Conservation (phyloP, 129 eudicot species). For the Erigeron canadensis region DNA sequence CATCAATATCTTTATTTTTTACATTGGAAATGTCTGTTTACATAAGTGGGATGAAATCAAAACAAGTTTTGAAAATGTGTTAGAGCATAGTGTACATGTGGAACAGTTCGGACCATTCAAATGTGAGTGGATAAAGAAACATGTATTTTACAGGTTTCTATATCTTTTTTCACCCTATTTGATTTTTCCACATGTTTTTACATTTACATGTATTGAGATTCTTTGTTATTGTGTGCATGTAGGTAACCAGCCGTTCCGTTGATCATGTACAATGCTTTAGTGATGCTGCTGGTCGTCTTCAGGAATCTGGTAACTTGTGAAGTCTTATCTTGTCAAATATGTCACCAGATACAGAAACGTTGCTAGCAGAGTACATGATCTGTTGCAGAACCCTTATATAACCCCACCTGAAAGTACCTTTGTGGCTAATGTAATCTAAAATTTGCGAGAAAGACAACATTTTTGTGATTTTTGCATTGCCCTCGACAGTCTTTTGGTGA, state of each 20-base stretch:
- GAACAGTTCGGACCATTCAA: background rate
- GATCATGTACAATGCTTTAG: constrained; percentile 90
- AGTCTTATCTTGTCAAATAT: background rate
- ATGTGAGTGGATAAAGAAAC: background rate
- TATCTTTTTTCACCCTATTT: background rate
- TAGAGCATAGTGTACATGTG: background rate
- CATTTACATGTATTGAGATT: constrained; percentile 1
- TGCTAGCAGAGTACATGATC: background rate
- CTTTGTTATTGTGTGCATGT: constrained; percentile 28
- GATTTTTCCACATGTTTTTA: background rate
- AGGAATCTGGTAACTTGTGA: constrained; percentile 71
- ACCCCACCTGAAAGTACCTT: constrained; percentile 1
- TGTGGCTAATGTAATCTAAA: background rate
- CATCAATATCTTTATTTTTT: background rate
- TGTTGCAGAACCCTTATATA: background rate
- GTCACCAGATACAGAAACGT: constrained; percentile 5
- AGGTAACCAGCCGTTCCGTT: constrained; percentile 72
- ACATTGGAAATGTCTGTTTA: too few relatives aligned
- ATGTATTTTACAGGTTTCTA: background rate
- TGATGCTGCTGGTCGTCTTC: constrained; percentile 93
- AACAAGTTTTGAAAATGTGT: background rate
- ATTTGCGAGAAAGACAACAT: constrained; percentile 12
- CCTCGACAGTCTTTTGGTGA: constrained; percentile 3
- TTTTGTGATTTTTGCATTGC: constrained; percentile 12
- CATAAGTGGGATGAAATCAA: background rate